Percentiles rank a stretch among this genome's conserved stretches.
phyloP scores from a whole-genome alignment of 495 filamentous ascomycete species.

The Penicillium simplicissimum region DNA sequence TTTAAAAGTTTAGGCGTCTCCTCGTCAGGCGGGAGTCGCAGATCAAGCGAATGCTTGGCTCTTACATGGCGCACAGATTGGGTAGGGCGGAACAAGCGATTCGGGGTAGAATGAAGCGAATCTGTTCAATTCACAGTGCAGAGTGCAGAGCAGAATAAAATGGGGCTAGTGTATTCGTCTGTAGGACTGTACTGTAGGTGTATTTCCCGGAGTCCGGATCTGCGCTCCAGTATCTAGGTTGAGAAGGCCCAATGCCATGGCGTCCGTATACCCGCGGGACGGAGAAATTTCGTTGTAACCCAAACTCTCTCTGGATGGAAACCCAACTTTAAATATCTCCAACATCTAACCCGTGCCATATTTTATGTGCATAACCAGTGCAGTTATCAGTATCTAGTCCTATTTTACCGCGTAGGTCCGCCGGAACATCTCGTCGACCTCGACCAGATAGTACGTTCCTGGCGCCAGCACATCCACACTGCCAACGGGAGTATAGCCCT shows the following conservation, averaged over 20 bases:
- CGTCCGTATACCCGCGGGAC: not conserved
- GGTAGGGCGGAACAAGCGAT: not conserved
- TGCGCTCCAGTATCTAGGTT: not conserved
- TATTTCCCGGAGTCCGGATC: not conserved
- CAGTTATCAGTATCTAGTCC: constrained; percentile 37
- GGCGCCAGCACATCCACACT: constrained; percentile 61
- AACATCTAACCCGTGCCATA: too few relatives aligned
- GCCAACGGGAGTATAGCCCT: constrained; percentile 69
- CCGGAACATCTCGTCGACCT: constrained; percentile 81
- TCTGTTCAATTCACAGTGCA: not conserved
- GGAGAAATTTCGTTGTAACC: not conserved
- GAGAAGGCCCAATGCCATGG: not conserved
- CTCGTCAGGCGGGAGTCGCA: constrained; percentile 21
- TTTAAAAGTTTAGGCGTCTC: not conserved
- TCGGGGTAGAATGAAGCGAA: too few relatives aligned
- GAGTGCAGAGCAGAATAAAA: not conserved
- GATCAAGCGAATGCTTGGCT: constrained; percentile 22
- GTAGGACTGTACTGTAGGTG: not conserved
- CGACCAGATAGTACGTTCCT: constrained; percentile 76
- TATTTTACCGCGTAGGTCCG: constrained; percentile 71
- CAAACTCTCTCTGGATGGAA: not conserved
- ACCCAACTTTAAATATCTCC: too few relatives aligned
- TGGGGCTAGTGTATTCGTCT: not conserved
- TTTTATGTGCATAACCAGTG: too few relatives aligned
- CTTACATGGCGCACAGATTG: constrained; percentile 16